Percentiles rank a stretch among this genome's conserved stretches.
phyloP scores from a whole-genome alignment of 140 eudicot genomes.

The Flaveria floridana region DNA sequence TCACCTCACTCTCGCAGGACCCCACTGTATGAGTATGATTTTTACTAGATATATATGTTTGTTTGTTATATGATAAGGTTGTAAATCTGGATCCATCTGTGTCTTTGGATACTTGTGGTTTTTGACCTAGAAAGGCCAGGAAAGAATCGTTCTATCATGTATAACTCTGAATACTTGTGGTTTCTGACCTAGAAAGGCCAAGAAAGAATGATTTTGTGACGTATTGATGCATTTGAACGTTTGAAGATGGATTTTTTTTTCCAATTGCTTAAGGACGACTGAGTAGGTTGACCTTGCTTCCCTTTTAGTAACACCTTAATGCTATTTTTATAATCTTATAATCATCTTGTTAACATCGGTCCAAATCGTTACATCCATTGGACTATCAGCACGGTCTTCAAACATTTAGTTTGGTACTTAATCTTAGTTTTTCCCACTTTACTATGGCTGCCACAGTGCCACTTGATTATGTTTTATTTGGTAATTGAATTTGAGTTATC shows the following conservation, averaged over 20 bases:
- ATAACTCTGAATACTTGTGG: neutral
- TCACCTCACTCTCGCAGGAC: no score
- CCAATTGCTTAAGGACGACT: neutral
- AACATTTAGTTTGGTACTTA: neutral
- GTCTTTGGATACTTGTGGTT: no score
- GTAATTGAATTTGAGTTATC: neutral
- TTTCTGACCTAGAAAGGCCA: neutral
- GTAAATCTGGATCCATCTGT: no score
- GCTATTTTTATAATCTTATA: neutral
- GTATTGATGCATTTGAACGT: neutral
- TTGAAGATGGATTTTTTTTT: neutral
- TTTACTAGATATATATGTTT: no score
- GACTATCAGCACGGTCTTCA: neutral
- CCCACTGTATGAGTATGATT: no score
- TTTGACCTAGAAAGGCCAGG: no score
- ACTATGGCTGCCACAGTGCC: neutral
- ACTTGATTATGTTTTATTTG: neutral
- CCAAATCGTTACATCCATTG: slow-evolving; percentile 9
- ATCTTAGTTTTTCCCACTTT: neutral
- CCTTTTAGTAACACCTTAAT: neutral
- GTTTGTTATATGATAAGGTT: no score
- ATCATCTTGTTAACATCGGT: neutral
- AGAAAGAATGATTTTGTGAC: neutral
- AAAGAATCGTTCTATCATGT: no score
- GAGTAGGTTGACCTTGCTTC: slow-evolving; percentile 9